Evolutionary conservation across 2,329 filamentous ascomycete species (phyloP), one percentile per base, ranked within the genome.

Genomic region (Teratosphaeria epicoccoides): DNA sequence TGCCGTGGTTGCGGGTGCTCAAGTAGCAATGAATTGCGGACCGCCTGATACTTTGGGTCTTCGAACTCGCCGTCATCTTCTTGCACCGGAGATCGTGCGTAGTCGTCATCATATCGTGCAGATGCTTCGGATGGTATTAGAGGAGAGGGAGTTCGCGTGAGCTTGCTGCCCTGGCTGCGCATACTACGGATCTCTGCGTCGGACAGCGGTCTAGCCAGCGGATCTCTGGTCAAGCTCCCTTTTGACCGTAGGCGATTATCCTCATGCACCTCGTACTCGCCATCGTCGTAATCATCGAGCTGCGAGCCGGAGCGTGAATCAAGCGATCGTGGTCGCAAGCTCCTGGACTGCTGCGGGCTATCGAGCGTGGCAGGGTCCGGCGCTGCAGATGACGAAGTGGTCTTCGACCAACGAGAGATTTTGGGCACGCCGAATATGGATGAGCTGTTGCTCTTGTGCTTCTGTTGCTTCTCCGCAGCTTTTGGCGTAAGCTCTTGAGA

Each of bases 321-420:
- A 65, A 80, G 68, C 58, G 78, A 77, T 71, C 82, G 68, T 69
- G 83, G 71, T 73, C 84, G 68, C 33, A 47, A 17, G 17, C 52
- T 49, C 23, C 57, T 57, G 44, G 51, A 49, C 50, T 55, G 47
- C 12, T 59, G 57, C 10, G 64, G 63, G 37, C 62, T 65, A 33
- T 66, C 63, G 17, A 65, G 49, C 6, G 55, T 53, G 4, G 58
- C 57, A 9, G 55, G 57, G 50, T 67, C 64, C 2, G 64, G 64
- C 14, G 87, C 84, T 43, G 89, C 82, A 55, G 88, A 95, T 0
- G 89, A 95, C 3, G 90, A 81, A 0, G 93, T 98, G 2, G 91
- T 97, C 71, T 94, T 93, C 0, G 91, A 97, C 93, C 93, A 98
- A 43, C 93, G 82, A 5, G 93, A 97, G 56, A 95, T 90, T 73